Conservation (phyloP, 495 filamentous ascomycete species). For the Hypoxylon lenormandii region DNA sequence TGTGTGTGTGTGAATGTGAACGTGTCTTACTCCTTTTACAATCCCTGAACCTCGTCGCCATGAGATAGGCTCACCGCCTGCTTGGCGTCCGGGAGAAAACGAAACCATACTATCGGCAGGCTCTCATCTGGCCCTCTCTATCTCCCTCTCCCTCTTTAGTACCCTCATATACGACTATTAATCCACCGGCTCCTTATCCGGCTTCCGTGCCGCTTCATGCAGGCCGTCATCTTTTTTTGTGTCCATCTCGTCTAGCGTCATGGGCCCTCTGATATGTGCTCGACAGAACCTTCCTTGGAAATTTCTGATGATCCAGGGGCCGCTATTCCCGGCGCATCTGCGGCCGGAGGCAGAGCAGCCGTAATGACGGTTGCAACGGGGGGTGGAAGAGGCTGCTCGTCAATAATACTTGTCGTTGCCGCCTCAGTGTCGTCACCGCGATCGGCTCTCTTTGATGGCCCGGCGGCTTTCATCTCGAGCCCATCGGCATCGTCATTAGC, state of each 20-base stretch:
- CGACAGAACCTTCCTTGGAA: constrained; percentile 29
- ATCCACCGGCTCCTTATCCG: constrained; percentile 47
- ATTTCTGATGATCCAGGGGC: constrained; percentile 34
- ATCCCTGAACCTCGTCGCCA: constrained; percentile 34
- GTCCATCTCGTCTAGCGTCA: constrained; percentile 28
- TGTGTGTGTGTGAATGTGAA: constrained; percentile 28
- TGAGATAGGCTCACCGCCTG: constrained; percentile 37
- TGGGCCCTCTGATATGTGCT: constrained; percentile 32
- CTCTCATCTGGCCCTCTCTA: no score
- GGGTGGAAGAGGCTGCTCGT: constrained; percentile 40
- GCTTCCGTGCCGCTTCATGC: constrained; percentile 44
- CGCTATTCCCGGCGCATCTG: constrained; percentile 43
- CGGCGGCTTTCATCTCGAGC: constrained; percentile 48
- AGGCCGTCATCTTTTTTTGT: constrained; percentile 32
- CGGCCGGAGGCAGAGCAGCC: constrained; percentile 45
- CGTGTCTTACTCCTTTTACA: constrained; percentile 43
- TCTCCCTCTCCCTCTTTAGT: no score
- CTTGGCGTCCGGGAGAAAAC: constrained; percentile 32
- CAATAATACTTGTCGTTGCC: constrained; percentile 18
- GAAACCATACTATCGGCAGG: constrained; percentile 16
- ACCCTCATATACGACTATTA: no score
- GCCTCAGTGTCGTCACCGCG: constrained; percentile 34
- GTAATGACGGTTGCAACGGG: constrained; percentile 42
- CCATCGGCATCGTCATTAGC: constrained; percentile 44
- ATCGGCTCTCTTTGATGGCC: constrained; percentile 26